Conservation (phyloP, 2,329 filamentous ascomycete species). For the Proliferodiscus dingleyae region DNA sequence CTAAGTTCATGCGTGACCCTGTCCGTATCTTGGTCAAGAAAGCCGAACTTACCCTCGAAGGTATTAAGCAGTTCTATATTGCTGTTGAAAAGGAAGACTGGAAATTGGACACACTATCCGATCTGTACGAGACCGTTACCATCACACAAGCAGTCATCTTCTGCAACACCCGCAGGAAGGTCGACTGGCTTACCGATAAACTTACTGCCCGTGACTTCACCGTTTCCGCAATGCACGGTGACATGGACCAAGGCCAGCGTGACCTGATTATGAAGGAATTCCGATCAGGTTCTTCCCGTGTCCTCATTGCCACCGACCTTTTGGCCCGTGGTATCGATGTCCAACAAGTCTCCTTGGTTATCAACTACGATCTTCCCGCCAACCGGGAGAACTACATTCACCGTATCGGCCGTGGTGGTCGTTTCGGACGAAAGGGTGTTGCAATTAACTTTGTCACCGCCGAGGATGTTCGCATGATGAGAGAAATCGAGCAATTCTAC, state of each 20-base stretch:
- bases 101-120: conserved; percentile 98
- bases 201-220: conserved; percentile 98
- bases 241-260: conserved; percentile 97
- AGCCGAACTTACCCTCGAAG: conserved; percentile 98
- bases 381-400: conserved; percentile 99
- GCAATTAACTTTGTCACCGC: conserved; percentile 99
- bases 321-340: conserved; percentile 99
- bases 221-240: conserved; percentile 99
- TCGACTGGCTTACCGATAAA: conserved; percentile 99
- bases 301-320: conserved; percentile 95
- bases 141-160: conserved; percentile 99
- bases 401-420: conserved; percentile 97
- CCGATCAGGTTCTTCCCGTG: conserved; percentile 96
- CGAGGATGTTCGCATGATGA: conserved; percentile 99
- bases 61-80: conserved; percentile 99
- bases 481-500: conserved; percentile 99
- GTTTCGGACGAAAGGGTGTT: conserved; percentile 99
- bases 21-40: conserved; percentile 99
- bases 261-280: conserved; percentile 99
- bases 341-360: conserved; percentile 98
- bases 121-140: conserved; percentile 98
- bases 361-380: conserved; percentile 98
- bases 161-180: conserved; percentile 99
- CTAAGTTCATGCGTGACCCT: conserved; percentile 99
- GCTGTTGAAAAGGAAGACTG: conserved; percentile 99